Evolutionary conservation across 2,329 filamentous ascomycete species (phyloP).

Genomic region (Phialocephala sp.): DNA sequence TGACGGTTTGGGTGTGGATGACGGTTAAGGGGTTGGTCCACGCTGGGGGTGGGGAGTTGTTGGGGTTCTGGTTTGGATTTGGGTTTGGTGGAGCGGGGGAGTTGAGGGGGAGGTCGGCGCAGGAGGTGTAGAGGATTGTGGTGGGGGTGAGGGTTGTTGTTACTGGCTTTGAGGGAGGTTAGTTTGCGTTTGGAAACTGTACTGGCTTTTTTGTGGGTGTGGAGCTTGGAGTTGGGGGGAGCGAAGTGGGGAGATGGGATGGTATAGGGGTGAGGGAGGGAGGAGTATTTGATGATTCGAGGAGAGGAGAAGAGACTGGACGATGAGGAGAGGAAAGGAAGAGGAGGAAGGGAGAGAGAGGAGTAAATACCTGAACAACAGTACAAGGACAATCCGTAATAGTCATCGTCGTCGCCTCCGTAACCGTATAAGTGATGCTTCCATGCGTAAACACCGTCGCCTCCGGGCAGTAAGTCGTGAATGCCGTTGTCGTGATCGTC

Average conservation of each 20-base stretch:
- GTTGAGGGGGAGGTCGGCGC: conserved; percentile 15
- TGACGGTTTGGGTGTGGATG: conserved; percentile 6
- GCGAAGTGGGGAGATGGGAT: too few relatives aligned
- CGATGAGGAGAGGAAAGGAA: not conserved
- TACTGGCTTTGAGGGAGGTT: not conserved
- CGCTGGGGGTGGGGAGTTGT: too few relatives aligned
- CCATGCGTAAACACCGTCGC: conserved; percentile 31
- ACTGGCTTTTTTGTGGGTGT: too few relatives aligned
- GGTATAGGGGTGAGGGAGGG: not conserved
- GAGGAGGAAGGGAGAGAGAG: conserved; percentile 4
- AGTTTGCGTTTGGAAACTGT: not conserved
- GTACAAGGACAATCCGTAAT: conserved; percentile 35
- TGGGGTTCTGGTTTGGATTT: not conserved
- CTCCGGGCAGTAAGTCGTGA: conserved; percentile 51
- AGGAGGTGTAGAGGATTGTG: conserved; percentile 30
- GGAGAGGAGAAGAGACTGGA: too few relatives aligned
- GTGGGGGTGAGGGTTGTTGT: conserved; percentile 17
- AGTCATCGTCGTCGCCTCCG: conserved; percentile 57
- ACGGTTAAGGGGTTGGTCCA: conserved; percentile 5
- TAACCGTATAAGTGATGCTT: conserved; percentile 62
- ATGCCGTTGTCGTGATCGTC: conserved; percentile 54
- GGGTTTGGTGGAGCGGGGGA: conserved; percentile 11
- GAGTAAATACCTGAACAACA: conserved; percentile 42
- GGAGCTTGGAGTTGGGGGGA: too few relatives aligned
- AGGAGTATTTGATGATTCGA: too few relatives aligned